Base-by-base conservation (phyloP, 2,329 filamentous ascomycete genomes). In the Pseudodiploospora longispora region DNA sequence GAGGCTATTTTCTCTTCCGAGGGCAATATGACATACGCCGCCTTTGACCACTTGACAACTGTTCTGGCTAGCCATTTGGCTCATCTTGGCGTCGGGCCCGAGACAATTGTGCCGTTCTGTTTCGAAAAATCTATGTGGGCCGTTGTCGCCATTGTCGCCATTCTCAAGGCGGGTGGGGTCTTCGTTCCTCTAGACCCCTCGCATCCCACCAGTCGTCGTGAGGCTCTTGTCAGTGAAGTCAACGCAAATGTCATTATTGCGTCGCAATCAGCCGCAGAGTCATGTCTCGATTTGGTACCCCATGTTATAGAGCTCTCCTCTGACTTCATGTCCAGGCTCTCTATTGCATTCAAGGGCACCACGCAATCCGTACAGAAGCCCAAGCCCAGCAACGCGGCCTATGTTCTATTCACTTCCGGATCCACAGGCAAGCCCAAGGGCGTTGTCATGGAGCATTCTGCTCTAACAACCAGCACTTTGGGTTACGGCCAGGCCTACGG, bases 141-240 rank as follows among this genome's bases (percentile, higher is more conserved):
- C 6, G 27, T 51, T 3, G 47, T 59, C 3, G 50, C 52, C 2
- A 53, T 58, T 42, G 35, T 61, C 6, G 57, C 39, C 12, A 48
- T 61, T n/a, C 41, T 61, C 8, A 58, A 59, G 40, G 50, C 55
- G n/a, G 60, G 59, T 5, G 58, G 52, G 6, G 55, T 12, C 43
- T 53, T 49, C 38, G 35, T 35, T 5, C 43, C 43, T 12, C 43
- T 46, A 9, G 43, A 46, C 7, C 43, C 43, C 27, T 42, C 39
- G 2, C 40, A 46, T 30, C 43, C 40, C 7, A 4, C 28, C 6
- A 33, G 27, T 12, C 43, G 43, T 27, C 27, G 41, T 8, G 30
- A 36, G 37, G 45, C 43, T 12, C 43, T 46, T 4, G 6, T 19
- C 27, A 42, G 39, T 4, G 12, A 9, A 42, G 30, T 0, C 7